Percentiles rank a stretch among this genome's conserved stretches.
phyloP scores from a whole-genome alignment of 108 stramenopile genomes.

The Phaeodactylum tricornutum region DNA sequence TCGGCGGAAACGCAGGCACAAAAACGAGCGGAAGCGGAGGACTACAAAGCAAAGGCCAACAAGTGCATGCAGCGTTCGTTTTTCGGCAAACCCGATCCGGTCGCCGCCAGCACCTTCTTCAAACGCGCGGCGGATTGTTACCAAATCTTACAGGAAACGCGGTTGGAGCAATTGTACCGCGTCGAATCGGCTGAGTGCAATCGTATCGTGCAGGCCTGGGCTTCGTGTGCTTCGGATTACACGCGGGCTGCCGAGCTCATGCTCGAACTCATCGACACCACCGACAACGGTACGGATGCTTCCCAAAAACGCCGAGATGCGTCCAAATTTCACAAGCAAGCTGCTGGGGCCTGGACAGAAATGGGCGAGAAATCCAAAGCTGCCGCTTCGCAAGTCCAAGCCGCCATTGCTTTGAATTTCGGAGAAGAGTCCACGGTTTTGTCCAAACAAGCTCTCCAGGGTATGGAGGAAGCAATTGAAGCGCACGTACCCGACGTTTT shows the following conservation, averaged over 20 bases:
- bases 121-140: constrained; percentile 84
- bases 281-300: constrained; percentile 22
- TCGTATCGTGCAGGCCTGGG: constrained; percentile 48
- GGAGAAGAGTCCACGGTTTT: constrained; percentile 22
- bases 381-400: constrained; percentile 36
- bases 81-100: constrained; percentile 62
- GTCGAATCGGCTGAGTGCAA: constrained; percentile 67
- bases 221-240: constrained; percentile 68
- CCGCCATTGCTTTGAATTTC: constrained; percentile 51
- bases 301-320: constrained; percentile 47
- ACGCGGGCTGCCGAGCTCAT: constrained; percentile 62
- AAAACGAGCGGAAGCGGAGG: constrained; percentile 73
- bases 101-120: constrained; percentile 65
- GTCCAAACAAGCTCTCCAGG: constrained; percentile 36
- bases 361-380: constrained; percentile 61
- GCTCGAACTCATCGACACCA: constrained; percentile 21
- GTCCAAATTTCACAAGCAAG: constrained; percentile 43
- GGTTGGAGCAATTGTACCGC: constrained; percentile 61
- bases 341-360: constrained; percentile 50
- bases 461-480: constrained; percentile 69
- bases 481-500: constrained; percentile 66
- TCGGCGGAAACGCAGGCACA: constrained; percentile 48
- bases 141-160: constrained; percentile 48
- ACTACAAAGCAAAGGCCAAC: constrained; percentile 63
- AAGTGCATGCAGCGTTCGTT: constrained; percentile 66